Evolutionary conservation across 352 stramenopile genomes (phyloP).

Genomic region (Halophytophthora polymorphica): DNA sequence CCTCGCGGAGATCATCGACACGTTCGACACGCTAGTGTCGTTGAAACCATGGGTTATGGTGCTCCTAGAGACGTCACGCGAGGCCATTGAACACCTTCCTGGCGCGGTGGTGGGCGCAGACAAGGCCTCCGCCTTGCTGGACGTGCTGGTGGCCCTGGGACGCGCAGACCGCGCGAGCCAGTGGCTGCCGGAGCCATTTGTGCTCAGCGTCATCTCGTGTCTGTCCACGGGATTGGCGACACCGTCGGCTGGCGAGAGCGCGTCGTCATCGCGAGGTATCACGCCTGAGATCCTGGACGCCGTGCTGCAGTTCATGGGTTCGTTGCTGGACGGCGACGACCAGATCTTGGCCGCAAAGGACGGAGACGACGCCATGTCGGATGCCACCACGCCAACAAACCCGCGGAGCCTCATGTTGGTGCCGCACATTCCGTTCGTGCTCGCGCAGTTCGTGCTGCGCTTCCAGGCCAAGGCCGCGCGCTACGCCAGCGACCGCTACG

Average conservation of each 20-base stretch:
- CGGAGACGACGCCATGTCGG: slow-evolving; percentile 22
- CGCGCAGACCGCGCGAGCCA: slow-evolving; percentile 37
- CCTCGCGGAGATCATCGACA: slow-evolving; percentile 70
- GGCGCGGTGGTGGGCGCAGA: slow-evolving; percentile 67
- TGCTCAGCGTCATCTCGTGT: slow-evolving; percentile 61
- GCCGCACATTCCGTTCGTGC: slow-evolving; percentile 72
- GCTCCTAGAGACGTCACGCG: slow-evolving; percentile 40
- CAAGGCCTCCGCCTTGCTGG: slow-evolving; percentile 76
- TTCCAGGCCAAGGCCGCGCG: slow-evolving; percentile 81
- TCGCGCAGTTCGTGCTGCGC: slow-evolving; percentile 75
- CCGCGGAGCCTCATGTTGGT: slow-evolving; percentile 31
- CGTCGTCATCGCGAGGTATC: slow-evolving; percentile 40
- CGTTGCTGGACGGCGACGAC: slow-evolving; percentile 77
- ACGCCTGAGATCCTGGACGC: slow-evolving; percentile 64
- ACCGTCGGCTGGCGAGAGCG: slow-evolving; percentile 8
- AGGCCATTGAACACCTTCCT: slow-evolving; percentile 65
- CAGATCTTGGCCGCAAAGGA: slow-evolving; percentile 11
- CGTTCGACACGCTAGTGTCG: slow-evolving; percentile 64
- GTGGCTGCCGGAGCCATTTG: slow-evolving; percentile 30
- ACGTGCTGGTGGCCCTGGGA: slow-evolving; percentile 67
- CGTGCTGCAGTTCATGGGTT: slow-evolving; percentile 75
- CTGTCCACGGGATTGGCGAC: slow-evolving; percentile 55
- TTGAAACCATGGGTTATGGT: slow-evolving; percentile 63
- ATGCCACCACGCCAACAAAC: slow-evolving; percentile 4
- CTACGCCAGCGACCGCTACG: slow-evolving; percentile 71